Evolutionary conservation across 768 basidiomycete genomes (phyloP), one percentile per base, ranked within the genome.

Genomic region (Coprinopsis marcescibilis): DNA sequence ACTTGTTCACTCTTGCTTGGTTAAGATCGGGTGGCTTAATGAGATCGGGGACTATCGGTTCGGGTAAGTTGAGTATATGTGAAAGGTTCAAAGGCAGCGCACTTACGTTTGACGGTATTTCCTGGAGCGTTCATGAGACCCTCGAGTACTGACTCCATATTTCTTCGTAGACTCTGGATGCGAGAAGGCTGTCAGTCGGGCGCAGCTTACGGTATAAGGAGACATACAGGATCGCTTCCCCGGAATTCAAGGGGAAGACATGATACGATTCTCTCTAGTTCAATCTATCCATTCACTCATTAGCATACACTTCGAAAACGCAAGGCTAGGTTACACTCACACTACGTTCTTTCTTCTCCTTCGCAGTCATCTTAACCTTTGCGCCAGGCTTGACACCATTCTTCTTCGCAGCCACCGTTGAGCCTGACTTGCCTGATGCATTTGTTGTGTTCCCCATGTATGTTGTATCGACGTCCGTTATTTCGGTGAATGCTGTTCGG

Each of bases 1-100:
- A 95, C 61, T 91, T 94, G 64, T 96, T 95, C 33, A 91, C 93
- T 34, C 88, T 76, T 6, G 91, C 86, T 68, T 95, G 92, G 43
- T 83, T 89, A 29, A 95, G 75, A 52, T 91, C 88, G 0, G 90
- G 89, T 2, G 81, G 81, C 33, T 72, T 74, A 55, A 93, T 76
- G 45, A 94, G 72, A 46, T 90, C 87, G 24, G 76, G 65, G 19
- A 94, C 92, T 95, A 56, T 13, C 20, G 43, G 14, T 29, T 12
- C 27, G 8, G 29, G 14, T 42, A 4, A 34, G 39, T 25, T 44
- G 15, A 10, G 20, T 33, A 45, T 14, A 27, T 33, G 33, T 29
- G 10, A 13, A n/a, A 14, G 6, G 19, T 21, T 26, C 12, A 20
- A 17, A 37, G 26, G 39, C 29, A 30, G 38, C 25, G 10, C n/a